These are phyloP conservation scores for Cutaneotrichosporon sp. DNA, from an alignment of 1,284 basidiomycete species.

Conservation along the genomic window DNA sequence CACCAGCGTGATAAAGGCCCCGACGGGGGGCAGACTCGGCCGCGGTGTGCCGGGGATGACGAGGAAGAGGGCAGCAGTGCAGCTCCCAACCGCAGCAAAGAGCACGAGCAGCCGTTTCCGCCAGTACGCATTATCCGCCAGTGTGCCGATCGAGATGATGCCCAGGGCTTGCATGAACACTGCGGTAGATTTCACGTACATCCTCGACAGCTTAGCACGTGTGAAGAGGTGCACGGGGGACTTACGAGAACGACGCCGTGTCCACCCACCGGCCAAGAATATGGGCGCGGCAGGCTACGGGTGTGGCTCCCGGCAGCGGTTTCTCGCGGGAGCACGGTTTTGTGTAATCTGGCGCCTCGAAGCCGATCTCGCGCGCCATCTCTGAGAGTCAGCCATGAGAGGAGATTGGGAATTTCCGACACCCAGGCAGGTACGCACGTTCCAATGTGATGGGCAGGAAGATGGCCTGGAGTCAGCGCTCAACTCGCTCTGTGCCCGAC, in stretches of 20 bases:
- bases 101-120: slow-evolving; percentile 69
- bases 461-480: slow-evolving; percentile 33
- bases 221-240: background rate
- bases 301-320: slow-evolving; percentile 10
- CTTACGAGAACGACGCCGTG: slow-evolving; percentile 78
- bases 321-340: slow-evolving; percentile 25
- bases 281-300: slow-evolving; percentile 34
- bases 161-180: slow-evolving; percentile 81
- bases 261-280: slow-evolving; percentile 67
- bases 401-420: background rate
- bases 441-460: slow-evolving; percentile 48
- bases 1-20: slow-evolving; percentile 65
- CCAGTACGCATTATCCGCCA: slow-evolving; percentile 75
- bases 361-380: slow-evolving; percentile 44
- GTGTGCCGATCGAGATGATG: slow-evolving; percentile 81
- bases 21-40: slow-evolving; percentile 58
- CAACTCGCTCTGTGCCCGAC: slow-evolving; percentile 1
- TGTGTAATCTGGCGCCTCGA: slow-evolving; percentile 30
- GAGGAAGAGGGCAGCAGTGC: slow-evolving; percentile 65
- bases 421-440: slow-evolving; percentile 23
- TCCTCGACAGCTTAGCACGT: slow-evolving; percentile 51
- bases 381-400: slow-evolving; percentile 21
- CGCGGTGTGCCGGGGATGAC: slow-evolving; percentile 63
- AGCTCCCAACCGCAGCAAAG: slow-evolving; percentile 68
- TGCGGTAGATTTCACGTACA: slow-evolving; percentile 78